Evolutionary conservation across 2,329 filamentous ascomycete genomes (phyloP).

Genomic region (Diaporthe longicolla): DNA sequence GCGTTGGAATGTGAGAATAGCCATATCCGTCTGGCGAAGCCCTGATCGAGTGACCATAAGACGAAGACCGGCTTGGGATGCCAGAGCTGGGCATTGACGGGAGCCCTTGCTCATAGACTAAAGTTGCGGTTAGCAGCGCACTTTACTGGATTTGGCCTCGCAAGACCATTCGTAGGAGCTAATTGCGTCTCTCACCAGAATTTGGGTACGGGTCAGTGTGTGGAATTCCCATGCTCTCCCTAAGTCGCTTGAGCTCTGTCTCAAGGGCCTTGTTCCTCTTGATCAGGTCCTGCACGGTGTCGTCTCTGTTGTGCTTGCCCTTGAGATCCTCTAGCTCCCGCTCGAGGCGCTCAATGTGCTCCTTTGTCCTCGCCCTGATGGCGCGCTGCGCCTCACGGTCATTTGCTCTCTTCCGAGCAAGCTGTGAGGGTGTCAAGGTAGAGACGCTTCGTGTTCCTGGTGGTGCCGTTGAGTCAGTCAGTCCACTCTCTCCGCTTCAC

Average conservation of each 20-base stretch:
- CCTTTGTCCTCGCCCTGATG: conserved; percentile 88
- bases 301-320: conserved; percentile 62
- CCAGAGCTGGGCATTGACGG: conserved; percentile 54
- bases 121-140: conserved; percentile 31
- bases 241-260: conserved; percentile 63
- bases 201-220: conserved; percentile 57
- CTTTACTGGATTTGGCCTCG: conserved; percentile 21
- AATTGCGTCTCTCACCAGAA: conserved; percentile 51
- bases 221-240: conserved; percentile 61
- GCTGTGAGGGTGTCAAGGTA: conserved; percentile 88
- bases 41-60: conserved; percentile 54
- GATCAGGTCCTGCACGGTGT: conserved; percentile 66
- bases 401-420: conserved; percentile 91
- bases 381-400: conserved; percentile 91
- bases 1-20: conserved; percentile 55
- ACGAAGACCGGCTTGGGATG: conserved; percentile 61
- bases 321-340: conserved; percentile 80
- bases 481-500: conserved; percentile 34
- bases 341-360: conserved; percentile 86
- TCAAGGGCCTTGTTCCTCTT: conserved; percentile 68
- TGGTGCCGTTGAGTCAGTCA: conserved; percentile 40
- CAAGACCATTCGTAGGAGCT: not conserved
- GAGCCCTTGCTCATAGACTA: conserved; percentile 59
- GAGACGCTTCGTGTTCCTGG: conserved; percentile 82
- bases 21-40: conserved; percentile 40